A percentile compares a stretch with the other conserved stretches of the same genome.
These are phyloP conservation scores for Pulveroboletus sp. DNA, from an alignment of 768 basidiomycete genomes.

Conservation along the genomic window DNA sequence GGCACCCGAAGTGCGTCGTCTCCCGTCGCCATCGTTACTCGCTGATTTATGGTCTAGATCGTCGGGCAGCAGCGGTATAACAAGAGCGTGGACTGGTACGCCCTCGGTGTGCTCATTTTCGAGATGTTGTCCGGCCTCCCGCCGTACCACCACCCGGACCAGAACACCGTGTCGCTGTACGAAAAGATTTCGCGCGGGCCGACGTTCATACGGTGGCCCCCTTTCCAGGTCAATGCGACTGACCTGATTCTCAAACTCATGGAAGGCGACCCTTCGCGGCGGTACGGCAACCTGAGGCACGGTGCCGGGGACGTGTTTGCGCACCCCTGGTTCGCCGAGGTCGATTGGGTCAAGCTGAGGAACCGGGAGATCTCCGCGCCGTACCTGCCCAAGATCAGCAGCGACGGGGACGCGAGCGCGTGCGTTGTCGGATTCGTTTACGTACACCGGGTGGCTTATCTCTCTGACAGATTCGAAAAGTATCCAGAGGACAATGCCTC, in stretches of 20 bases:
- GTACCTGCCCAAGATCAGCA: constrained; percentile 85
- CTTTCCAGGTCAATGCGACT: constrained; percentile 69
- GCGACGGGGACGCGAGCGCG: constrained; percentile 96
- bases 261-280: constrained; percentile 81
- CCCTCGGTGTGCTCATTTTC: constrained; percentile 92
- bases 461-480: constrained; percentile 56
- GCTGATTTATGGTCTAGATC: constrained; percentile 42
- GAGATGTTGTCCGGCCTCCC: constrained; percentile 97
- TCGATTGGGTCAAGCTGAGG: constrained; percentile 81
- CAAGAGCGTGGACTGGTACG: constrained; percentile 98
- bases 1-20: constrained; percentile 75
- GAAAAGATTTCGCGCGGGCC: constrained; percentile 85
- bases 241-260: constrained; percentile 89
- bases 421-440: constrained; percentile 40
- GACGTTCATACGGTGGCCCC: constrained; percentile 72
- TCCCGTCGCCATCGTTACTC: constrained; percentile 17
- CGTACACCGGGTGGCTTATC: too few relatives aligned
- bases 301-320: constrained; percentile 90
- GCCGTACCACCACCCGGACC: constrained; percentile 87
- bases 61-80: constrained; percentile 84
- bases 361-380: constrained; percentile 90
- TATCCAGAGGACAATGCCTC: constrained; percentile 74
- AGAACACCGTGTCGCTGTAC: constrained; percentile 82
- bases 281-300: constrained; percentile 85
- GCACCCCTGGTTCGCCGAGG: constrained; percentile 92